phyloP scores from a whole-genome alignment of 352 stramenopile species.

The Pythium oligandrum region DNA sequence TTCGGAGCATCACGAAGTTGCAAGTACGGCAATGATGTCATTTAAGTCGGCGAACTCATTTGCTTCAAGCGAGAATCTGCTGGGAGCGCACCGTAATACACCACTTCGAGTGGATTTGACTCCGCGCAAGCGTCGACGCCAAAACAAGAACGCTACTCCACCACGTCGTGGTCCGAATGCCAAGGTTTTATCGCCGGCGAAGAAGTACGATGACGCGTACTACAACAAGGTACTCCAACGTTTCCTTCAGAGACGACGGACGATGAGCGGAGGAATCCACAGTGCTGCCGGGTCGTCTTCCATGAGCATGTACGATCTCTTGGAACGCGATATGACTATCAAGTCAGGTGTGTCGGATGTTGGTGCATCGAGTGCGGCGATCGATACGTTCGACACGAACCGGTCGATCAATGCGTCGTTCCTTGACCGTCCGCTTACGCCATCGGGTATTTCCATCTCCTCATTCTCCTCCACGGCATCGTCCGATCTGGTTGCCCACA shows the following conservation, averaged over 20 bases:
- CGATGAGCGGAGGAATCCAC: conserved; percentile 22
- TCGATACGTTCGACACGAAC: background rate
- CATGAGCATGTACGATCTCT: conserved; percentile 22
- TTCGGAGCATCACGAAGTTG: conserved; percentile 12
- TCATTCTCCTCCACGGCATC: conserved; percentile 3
- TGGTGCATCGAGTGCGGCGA: conserved; percentile 4
- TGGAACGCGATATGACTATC: background rate
- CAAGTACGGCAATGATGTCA: conserved; percentile 1
- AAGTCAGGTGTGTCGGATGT: background rate
- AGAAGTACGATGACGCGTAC: conserved; percentile 55
- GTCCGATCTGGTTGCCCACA: background rate
- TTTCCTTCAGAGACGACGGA: conserved; percentile 42
- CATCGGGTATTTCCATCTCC: conserved; percentile 11
- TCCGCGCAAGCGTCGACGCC: conserved; percentile 12
- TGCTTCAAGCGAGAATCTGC: background rate
- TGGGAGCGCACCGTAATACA: background rate
- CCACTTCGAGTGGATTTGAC: conserved; percentile 12
- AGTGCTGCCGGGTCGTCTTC: conserved; percentile 40
- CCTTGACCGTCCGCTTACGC: conserved; percentile 3
- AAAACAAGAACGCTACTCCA: background rate
- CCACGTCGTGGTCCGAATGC: conserved; percentile 7
- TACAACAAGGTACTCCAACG: conserved; percentile 59
- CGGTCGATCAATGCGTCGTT: conserved; percentile 1
- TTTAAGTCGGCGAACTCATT: conserved; percentile 9
- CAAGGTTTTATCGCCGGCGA: conserved; percentile 4